Base-by-base conservation (phyloP, 1,284 basidiomycete species). In the Pholiota adiposa region DNA sequence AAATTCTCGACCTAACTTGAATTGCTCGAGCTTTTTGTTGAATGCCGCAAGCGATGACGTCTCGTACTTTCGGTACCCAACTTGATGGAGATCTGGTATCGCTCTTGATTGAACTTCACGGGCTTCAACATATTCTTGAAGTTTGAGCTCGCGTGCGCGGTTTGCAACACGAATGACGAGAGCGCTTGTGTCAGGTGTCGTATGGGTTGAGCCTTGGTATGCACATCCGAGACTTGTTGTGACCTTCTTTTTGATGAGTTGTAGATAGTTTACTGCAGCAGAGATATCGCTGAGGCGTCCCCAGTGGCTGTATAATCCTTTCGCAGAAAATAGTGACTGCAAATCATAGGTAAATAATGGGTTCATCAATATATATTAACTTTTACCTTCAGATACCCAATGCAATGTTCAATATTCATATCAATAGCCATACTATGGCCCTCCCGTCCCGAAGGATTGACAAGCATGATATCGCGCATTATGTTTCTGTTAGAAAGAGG, bases 391-490 rank as follows among this genome's bases (percentile, higher is more conserved):
- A 66, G 44, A 29, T 64, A 43, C 0, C 58, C 34, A 34, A 66
- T 66, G 3, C 54, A 18, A 18, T 66, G 64, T 34, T 66, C 62
- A 11, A 66, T 66, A 36, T 66, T 66, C 43, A 62, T 12, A 27
- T 64, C 64, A 1, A 58, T 68, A 3, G 55, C 53, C 68, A 73
- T 73, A 3, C 57, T 61, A 50, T 73, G 69, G 0, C 72, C 72
- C 2, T 60, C 53, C 4, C 65, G 48, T 0, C 72, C 71, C 1
- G 67, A 65, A 0, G 63, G 40, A 52, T 72, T 73, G 6, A 74
- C 58, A 1, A 74, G 56, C 63, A 69, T 70, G 21, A 63, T 72
- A 34, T 73, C 68, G 2, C 65, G 64, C 63, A 73, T 72, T 19
- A 74, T 69, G 57, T 73, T 61, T 6, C 70, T 70, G 16, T 6